Percentiles rank a stretch among this genome's conserved stretches.
phyloP scores from a whole-genome alignment of 2,329 filamentous ascomycete genomes.

The Fusarium sp. region DNA sequence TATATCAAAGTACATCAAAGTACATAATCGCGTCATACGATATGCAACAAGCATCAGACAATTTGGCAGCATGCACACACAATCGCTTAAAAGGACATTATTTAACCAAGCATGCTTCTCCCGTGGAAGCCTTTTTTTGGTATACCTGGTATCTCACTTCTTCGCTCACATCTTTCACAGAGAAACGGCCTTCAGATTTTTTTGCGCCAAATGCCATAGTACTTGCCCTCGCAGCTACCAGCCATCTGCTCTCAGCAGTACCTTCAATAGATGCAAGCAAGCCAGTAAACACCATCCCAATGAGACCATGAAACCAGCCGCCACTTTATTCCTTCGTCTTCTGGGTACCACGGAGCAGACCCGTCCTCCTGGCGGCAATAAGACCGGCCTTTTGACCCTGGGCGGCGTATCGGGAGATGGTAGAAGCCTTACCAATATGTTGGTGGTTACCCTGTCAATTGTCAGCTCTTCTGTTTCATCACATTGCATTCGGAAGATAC shows the following conservation, averaged over 20 bases:
- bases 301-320: constrained; percentile 62
- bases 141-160: constrained; percentile 44
- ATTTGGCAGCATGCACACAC: constrained; percentile 4
- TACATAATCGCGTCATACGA: background rate
- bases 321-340: constrained; percentile 93
- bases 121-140: constrained; percentile 34
- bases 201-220: constrained; percentile 61
- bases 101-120: constrained; percentile 38
- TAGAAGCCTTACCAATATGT: constrained; percentile 99
- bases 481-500: constrained; percentile 46
- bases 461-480: constrained; percentile 51
- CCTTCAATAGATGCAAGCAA: constrained; percentile 68
- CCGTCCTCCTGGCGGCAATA: constrained; percentile 98
- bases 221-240: constrained; percentile 60
- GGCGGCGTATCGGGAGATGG: constrained; percentile 96
- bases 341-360: constrained; percentile 99
- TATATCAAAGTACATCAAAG: background rate
- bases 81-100: constrained; percentile 28
- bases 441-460: constrained; percentile 90
- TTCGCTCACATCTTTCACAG: constrained; percentile 41
- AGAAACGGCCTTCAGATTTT: constrained; percentile 47
- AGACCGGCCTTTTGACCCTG: constrained; percentile 99
- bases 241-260: constrained; percentile 58
- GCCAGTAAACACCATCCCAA: constrained; percentile 72
- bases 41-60: background rate